Evolutionary conservation across 352 stramenopile species (phyloP), one percentile per base, ranked within the genome.

Genomic region (Phytophthora sp.): DNA sequence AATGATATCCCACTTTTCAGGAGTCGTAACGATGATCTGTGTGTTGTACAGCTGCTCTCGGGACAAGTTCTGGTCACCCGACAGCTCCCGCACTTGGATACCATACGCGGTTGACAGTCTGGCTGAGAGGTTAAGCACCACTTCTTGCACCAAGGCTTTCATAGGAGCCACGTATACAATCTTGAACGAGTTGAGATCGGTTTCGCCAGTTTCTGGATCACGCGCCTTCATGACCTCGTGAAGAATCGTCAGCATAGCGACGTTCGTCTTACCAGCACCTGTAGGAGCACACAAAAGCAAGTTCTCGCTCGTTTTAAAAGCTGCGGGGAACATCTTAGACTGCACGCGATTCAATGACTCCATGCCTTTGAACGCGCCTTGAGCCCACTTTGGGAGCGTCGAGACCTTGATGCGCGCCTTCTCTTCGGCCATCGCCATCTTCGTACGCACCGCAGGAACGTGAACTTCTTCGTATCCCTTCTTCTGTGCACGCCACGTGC

Each of bases 1-100:
- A 42, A 99, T 97, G 69, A 99, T 99, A 82, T 99, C 98, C 97
- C 97, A 99, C 79, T 99, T 99, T 65, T 99, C 98, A 1, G 98
- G 98, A 8, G 98, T 99, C 26, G 98, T 99, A 15, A 99, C 97
- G 60, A 99, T 99, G 53, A 99, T 91, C 73, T 99, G 98, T 8
- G 98, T 99, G 72, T 98, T 96, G 30, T 94, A 90, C 52, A 99
- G 97, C 81, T 99, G 96, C 69, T 98, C 92, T 9, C 94, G 86
- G 11, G 96, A 99, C 20, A 99, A 79, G 64, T 97, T 99, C 50
- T 98, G 96, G 82, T 99, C 98, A 66, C 98, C 98, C 2, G 96
- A 99, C 11, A 99, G 79, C 72, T 99, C 98, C 46, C 91, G 85
- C 2, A 99, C 98, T 69, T 89, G 70, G n/a, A 99, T 84, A 7